A percentile compares a stretch with the other conserved stretches of the same genome.
These are phyloP conservation scores for Parasitella parasitica DNA, from an alignment of 371 early-diverging fungal species.

Conservation along the genomic window DNA sequence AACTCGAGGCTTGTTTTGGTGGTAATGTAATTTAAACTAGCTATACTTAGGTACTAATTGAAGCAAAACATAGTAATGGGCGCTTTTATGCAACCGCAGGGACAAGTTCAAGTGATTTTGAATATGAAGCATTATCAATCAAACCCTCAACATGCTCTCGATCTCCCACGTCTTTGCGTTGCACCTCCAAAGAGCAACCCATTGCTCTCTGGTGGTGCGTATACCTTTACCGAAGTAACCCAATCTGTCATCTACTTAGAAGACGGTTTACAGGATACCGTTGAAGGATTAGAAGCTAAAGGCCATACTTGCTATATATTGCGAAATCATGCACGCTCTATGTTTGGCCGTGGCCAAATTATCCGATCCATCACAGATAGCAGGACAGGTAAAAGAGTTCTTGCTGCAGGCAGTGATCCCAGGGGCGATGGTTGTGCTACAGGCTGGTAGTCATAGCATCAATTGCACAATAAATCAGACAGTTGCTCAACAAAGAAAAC, in stretches of 20 bases:
- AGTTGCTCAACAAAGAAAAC: background rate
- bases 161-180: slow-evolving; percentile 71
- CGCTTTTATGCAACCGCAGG: slow-evolving; percentile 80
- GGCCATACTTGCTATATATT: slow-evolving; percentile 60
- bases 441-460: slow-evolving; percentile 44
- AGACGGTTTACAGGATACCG: slow-evolving; percentile 52
- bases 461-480: background rate
- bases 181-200: slow-evolving; percentile 28
- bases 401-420: slow-evolving; percentile 70
- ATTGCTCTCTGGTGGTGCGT: slow-evolving; percentile 20
- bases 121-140: slow-evolving; percentile 62
- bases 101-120: slow-evolving; percentile 78
- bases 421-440: slow-evolving; percentile 68
- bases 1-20: slow-evolving; percentile 54
- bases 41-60: background rate
- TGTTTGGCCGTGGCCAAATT: slow-evolving; percentile 82
- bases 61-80: slow-evolving; percentile 37
- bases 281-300: slow-evolving; percentile 46
- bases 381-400: slow-evolving; percentile 47
- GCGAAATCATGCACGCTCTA: slow-evolving; percentile 35
- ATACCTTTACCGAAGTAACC: slow-evolving; percentile 33
- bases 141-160: slow-evolving; percentile 71
- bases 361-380: slow-evolving; percentile 38
- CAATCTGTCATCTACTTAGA: slow-evolving; percentile 59
- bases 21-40: slow-evolving; percentile 22